Conservation (phyloP, 2,329 filamentous ascomycete species). For the Exophiala bonariae region DNA sequence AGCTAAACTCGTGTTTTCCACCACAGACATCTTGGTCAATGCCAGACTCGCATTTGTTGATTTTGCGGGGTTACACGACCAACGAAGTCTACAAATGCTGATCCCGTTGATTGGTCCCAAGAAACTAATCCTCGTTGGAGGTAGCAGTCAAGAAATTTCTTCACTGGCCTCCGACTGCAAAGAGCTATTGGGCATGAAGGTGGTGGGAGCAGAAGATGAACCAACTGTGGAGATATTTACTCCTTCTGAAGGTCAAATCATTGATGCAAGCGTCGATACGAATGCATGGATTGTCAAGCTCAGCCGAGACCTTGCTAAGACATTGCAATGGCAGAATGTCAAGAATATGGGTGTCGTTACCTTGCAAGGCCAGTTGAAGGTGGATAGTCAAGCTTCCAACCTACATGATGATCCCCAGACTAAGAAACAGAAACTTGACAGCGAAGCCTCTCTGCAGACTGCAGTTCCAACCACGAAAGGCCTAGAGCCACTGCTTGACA, state of each 20-base stretch:
- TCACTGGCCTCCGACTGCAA: conserved; percentile 78
- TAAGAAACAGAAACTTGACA: conserved; percentile 54
- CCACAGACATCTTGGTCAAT: conserved; percentile 65
- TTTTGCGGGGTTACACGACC: conserved; percentile 89
- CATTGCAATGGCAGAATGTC: conserved; percentile 92
- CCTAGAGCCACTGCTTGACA: conserved; percentile 55
- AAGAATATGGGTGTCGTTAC: conserved; percentile 87
- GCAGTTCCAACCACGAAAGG: conserved; percentile 1
- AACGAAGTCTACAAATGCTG: conserved; percentile 89
- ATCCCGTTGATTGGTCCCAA: conserved; percentile 91
- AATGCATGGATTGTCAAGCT: conserved; percentile 96
- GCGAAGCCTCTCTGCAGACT: conserved; percentile 39
- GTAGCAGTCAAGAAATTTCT: conserved; percentile 74
- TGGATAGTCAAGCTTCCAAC: conserved; percentile 42
- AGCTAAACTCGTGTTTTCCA: conserved; percentile 69
- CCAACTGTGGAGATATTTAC: conserved; percentile 71
- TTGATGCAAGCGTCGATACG: conserved; percentile 94
- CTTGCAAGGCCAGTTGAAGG: conserved; percentile 72
- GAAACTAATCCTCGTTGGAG: conserved; percentile 90
- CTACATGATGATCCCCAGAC: conserved; percentile 43
- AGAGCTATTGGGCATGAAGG: conserved; percentile 57
- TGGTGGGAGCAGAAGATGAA: conserved; percentile 44
- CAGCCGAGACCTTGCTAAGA: conserved; percentile 78
- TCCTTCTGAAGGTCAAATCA: conserved; percentile 67
- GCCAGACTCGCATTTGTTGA: conserved; percentile 84